These are phyloP conservation scores for Drechmeria coniospora DNA, from an alignment of 2,329 filamentous ascomycete genomes.

Conservation along the genomic window DNA sequence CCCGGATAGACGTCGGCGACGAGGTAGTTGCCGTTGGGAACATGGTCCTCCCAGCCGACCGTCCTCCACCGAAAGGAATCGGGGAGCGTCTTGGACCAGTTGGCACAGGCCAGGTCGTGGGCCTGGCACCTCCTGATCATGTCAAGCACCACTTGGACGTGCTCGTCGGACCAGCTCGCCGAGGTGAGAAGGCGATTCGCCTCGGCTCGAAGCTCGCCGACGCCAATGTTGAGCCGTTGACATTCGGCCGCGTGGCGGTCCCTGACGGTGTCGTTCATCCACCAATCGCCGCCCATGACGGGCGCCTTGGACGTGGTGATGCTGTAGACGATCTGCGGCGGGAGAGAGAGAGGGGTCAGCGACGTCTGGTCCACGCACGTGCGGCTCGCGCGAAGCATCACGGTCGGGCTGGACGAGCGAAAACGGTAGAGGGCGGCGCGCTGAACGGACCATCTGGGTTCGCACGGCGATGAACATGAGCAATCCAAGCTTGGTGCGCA, in stretches of 20 bases:
- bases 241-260: slow-evolving; percentile 31
- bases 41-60: slow-evolving; percentile 40
- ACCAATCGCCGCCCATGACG: slow-evolving; percentile 41
- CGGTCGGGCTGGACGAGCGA: too few species aligned
- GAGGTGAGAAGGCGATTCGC: slow-evolving; percentile 33
- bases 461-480: slow-evolving; percentile 44
- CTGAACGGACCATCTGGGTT: slow-evolving; percentile 37
- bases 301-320: slow-evolving; percentile 37
- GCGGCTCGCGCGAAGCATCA: too few species aligned
- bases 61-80: slow-evolving; percentile 34
- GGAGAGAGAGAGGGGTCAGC: slow-evolving; percentile 2
- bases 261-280: slow-evolving; percentile 36
- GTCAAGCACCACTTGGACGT: slow-evolving; percentile 32
- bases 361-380: neutral
- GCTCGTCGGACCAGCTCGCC: slow-evolving; percentile 29
- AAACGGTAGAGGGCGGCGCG: neutral
- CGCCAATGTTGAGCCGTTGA: slow-evolving; percentile 36
- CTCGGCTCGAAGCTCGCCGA: slow-evolving; percentile 39
- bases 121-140: slow-evolving; percentile 35
- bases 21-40: slow-evolving; percentile 34
- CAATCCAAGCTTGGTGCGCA: slow-evolving; percentile 35
- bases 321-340: slow-evolving; percentile 36
- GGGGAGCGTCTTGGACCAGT: slow-evolving; percentile 36
- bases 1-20: slow-evolving; percentile 44
- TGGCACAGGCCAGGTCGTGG: slow-evolving; percentile 34